Base-by-base conservation (phyloP, 2,329 filamentous ascomycete species). In the Didymella pomorum region DNA sequence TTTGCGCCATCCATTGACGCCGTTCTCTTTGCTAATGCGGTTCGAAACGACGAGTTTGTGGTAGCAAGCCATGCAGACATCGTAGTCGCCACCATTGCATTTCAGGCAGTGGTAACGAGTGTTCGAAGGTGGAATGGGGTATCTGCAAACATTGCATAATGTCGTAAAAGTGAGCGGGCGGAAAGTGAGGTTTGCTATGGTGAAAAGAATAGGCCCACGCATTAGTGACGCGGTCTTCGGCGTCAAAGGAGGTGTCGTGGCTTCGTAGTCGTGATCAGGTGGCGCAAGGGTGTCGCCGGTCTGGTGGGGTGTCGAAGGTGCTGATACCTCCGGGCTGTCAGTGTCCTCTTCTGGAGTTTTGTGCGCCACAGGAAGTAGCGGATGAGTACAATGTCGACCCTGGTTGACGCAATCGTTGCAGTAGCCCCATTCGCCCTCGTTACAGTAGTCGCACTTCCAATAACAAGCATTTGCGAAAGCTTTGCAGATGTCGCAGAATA, bases 371-470 rank as follows among this genome's bases (percentile, higher is more conserved):
- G 93, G 92, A 0, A 96, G 80, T 0, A 98, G 82, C 7, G 90
- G 83, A 71, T 98, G 94, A 0, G 88, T 90, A 77, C 94, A 98
- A 59, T 88, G 90, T 59, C 84, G 84, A 16, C 92, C 93, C 74
- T 89, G 87, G 58, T 94, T 93, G 28, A 97, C 92, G 65, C 94
- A 98, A 60, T 84, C 80, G 68, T 93, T 92, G 78, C 94, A 98
- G 73, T 92, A 97, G 0, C 94, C 94, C 93, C 93, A 98, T 71
- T 96, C 93, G 5, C 92, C 94, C 62, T 95, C 88, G 68, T 97
- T 97, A 78, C 94, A 98, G 25, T 84, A 76, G 58, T 90, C 87
- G 75, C 94, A 98, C 62, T 91, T 88, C 94, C 93, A 98, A 77
- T 91, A 96, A 76, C 92, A 95, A 50, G 89, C 85, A 68, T 96